Evolutionary conservation across 2,329 filamentous ascomycete species (phyloP).

Genomic region (Phaeosphaeria sp.): DNA sequence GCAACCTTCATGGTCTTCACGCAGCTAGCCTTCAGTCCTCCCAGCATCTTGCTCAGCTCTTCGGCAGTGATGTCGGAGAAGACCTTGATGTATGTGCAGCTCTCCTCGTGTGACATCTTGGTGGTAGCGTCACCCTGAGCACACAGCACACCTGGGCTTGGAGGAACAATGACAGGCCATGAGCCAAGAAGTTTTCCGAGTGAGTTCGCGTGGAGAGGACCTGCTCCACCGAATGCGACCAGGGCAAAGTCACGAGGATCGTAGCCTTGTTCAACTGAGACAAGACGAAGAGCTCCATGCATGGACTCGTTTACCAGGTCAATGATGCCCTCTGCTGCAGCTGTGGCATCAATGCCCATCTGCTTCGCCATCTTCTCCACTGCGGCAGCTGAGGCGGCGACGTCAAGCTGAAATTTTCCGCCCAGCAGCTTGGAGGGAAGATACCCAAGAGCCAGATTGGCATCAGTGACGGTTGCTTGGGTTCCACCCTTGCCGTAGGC

Average conservation of each 20-base stretch:
- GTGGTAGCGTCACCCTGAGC: constrained; percentile 60
- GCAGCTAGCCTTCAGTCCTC: constrained; percentile 47
- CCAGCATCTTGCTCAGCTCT: constrained; percentile 45
- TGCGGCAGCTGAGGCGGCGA: constrained; percentile 51
- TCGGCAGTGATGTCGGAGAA: constrained; percentile 46
- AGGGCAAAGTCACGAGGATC: constrained; percentile 60
- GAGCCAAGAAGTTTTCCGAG: constrained; percentile 58
- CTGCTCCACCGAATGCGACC: constrained; percentile 60
- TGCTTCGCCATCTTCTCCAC: constrained; percentile 54
- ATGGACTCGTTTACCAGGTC: constrained; percentile 60
- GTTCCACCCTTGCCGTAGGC: constrained; percentile 58
- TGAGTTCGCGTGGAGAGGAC: constrained; percentile 60
- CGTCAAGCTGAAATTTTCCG: constrained; percentile 55
- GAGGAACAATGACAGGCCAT: constrained; percentile 62
- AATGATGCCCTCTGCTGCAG: constrained; percentile 58
- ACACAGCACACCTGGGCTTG: constrained; percentile 58
- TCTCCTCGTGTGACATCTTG: constrained; percentile 57
- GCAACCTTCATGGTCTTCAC: constrained; percentile 49
- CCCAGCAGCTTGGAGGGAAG: constrained; percentile 56
- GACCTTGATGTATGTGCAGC: constrained; percentile 54
- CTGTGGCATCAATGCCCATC: constrained; percentile 52
- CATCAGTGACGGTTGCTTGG: constrained; percentile 58
- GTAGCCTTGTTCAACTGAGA: constrained; percentile 61
- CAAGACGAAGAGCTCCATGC: constrained; percentile 58
- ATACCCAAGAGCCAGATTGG: constrained; percentile 58